Evolutionary conservation across 2,329 filamentous ascomycete genomes (phyloP).

Genomic region (Nannizzia gypsea): DNA sequence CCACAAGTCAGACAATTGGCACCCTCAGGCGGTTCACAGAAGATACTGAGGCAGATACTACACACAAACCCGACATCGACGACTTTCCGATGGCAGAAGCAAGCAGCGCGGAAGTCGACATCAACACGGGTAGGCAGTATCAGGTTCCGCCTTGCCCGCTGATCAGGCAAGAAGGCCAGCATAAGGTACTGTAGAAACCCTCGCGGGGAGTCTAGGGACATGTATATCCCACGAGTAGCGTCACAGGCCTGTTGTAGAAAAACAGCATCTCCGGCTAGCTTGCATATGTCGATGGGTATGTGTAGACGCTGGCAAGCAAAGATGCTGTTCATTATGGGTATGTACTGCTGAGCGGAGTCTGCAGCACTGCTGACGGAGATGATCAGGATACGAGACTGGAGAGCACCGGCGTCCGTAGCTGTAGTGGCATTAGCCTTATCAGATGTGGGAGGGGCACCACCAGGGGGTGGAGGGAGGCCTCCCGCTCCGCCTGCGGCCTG

Average conservation of each 20-base stretch:
- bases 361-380: constrained; percentile 83
- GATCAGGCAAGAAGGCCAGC: constrained; percentile 78
- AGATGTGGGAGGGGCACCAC: constrained; percentile 12
- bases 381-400: constrained; percentile 76
- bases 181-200: constrained; percentile 87
- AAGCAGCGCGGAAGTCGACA: constrained; percentile 95
- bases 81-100: constrained; percentile 87
- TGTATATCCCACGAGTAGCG: constrained; percentile 58
- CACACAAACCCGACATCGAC: constrained; percentile 92
- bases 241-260: constrained; percentile 87
- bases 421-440: constrained; percentile 6
- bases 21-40: constrained; percentile 55
- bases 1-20: constrained; percentile 73
- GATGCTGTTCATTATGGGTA: constrained; percentile 95
- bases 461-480: constrained; percentile 11
- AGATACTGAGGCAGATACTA: constrained; percentile 91
- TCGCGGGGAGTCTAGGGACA: constrained; percentile 50
- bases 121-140: constrained; percentile 69
- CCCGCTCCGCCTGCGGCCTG: constrained; percentile 21
- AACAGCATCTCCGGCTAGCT: constrained; percentile 72
- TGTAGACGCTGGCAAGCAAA: constrained; percentile 83
- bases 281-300: constrained; percentile 85
- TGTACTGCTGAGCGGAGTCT: constrained; percentile 80
- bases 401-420: constrained; percentile 33
- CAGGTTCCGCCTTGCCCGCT: constrained; percentile 50